Conservation (phyloP, 2,329 filamentous ascomycete genomes). For the Fusarium sulawesiense region DNA sequence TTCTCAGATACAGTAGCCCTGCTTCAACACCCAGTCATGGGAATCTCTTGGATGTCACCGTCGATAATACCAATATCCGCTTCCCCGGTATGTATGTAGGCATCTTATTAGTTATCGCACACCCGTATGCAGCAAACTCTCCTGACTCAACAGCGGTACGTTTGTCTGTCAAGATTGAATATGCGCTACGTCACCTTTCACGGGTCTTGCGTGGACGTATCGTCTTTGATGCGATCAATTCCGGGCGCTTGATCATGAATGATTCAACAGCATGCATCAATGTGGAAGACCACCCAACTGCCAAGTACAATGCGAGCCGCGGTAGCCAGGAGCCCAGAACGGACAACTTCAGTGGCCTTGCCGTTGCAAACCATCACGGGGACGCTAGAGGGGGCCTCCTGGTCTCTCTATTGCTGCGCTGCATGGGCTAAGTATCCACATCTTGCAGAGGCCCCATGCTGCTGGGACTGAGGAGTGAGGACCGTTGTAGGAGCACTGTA, state of each 20-base stretch:
- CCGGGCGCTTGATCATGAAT: constrained; percentile 24
- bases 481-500: constrained; percentile 15
- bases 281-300: constrained; percentile 30
- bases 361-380: constrained; percentile 41
- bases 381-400: constrained; percentile 25
- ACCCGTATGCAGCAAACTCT: constrained; percentile 29
- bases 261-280: constrained; percentile 12
- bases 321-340: constrained; percentile 40
- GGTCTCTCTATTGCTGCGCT: constrained; percentile 31
- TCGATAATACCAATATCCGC: constrained; percentile 27
- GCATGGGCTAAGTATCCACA: constrained; percentile 38
- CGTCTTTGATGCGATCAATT: constrained; percentile 10
- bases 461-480: constrained; percentile 27
- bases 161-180: constrained; percentile 7
- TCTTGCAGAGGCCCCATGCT: constrained; percentile 41
- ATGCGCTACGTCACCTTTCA: constrained; percentile 23
- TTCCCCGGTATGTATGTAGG: constrained; percentile 22
- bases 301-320: constrained; percentile 44
- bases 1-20: constrained; percentile 20
- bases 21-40: constrained; percentile 33
- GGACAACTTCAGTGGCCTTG: constrained; percentile 15
- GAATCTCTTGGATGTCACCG: constrained; percentile 39
- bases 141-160: constrained; percentile 33
- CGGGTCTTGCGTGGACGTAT: constrained; percentile 14
- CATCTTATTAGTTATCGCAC: constrained; percentile 24